Evolutionary conservation across 2,329 filamentous ascomycete genomes (phyloP), one percentile per base, ranked within the genome.

Genomic region (Pseudogymnoascus sp.): DNA sequence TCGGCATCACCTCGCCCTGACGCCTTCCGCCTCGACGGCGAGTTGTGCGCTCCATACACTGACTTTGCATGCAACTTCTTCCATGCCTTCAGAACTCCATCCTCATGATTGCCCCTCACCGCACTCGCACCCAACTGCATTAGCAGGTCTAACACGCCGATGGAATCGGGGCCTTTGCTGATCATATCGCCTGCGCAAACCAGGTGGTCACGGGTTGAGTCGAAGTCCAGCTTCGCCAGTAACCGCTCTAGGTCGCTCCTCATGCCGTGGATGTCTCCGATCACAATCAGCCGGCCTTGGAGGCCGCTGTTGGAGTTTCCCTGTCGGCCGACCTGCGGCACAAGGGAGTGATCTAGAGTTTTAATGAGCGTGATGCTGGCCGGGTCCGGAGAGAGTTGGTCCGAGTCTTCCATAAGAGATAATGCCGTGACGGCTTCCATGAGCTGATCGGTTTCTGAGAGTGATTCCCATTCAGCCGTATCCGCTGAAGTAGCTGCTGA

Each of bases 211-310:
- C 77, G 79, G 12, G 80, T 76, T 26, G 76, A 73, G 65, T 87
- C 75, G 75, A 91, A 93, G 14, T 79, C 73, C 21, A 89, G 77
- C 71, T 90, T 86, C 4, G 81, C 73, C 26, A 97, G 81, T 11
- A 97, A 80, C 14, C 79, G 73, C 73, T 80, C 76, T 72, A 91
- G 80, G 66, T 91, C 83, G 11, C 82, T 74, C 69, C 85, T 85
- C 79, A 95, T 95, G 60, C 95, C 95, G 77, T 97, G 93, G 12
- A 97, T 91, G 76, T 99, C 95, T 63, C 95, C 93, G 36, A 97
- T 80, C 66, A 97, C 80, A 36, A 97, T 79, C 23, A 99, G 78
- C 16, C 92, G 80, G 29, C 47, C 47, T 31, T 29, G 47, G 47
- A 54, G 47, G 29, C 51, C 29, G 16, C 10, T 18, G 29, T 36